phyloP scores from a whole-genome alignment of 805 yeast genomes.

The Lipomyces orientalis region DNA sequence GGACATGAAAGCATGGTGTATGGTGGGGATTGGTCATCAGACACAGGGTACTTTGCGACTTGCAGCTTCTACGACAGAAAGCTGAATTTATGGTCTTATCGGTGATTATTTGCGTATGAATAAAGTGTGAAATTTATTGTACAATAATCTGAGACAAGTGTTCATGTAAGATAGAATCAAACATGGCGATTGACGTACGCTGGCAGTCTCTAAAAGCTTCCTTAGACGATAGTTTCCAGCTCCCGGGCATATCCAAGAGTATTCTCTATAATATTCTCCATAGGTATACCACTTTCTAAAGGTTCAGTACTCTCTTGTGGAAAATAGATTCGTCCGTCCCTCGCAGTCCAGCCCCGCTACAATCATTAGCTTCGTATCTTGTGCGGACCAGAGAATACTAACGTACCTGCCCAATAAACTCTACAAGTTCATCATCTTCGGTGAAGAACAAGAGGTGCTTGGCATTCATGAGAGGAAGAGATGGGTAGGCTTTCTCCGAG shows the following conservation, averaged over 20 bases:
- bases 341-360: constrained; percentile 64
- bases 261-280: constrained; percentile 62
- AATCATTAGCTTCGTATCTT: not conserved
- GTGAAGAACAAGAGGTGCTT: constrained; percentile 76
- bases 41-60: constrained; percentile 62
- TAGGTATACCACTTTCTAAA: constrained; percentile 48
- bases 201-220: not conserved
- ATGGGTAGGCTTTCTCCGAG: constrained; percentile 75
- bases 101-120: constrained; percentile 1
- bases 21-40: constrained; percentile 85
- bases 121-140: constrained; percentile 8
- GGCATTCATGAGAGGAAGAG: constrained; percentile 81
- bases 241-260: constrained; percentile 87
- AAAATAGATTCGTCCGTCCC: constrained; percentile 51
- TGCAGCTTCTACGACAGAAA: constrained; percentile 92
- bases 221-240: constrained; percentile 84
- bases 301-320: constrained; percentile 43
- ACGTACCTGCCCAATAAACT: constrained; percentile 54
- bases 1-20: constrained; percentile 93
- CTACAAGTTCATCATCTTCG: constrained; percentile 59
- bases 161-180: not conserved
- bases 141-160: constrained; percentile 11
- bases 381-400: too few species aligned
- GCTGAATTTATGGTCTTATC: constrained; percentile 70
- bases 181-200: not conserved